Evolutionary conservation across 2,329 filamentous ascomycete species (phyloP).

Genomic region (Penicillium sumatraense): DNA sequence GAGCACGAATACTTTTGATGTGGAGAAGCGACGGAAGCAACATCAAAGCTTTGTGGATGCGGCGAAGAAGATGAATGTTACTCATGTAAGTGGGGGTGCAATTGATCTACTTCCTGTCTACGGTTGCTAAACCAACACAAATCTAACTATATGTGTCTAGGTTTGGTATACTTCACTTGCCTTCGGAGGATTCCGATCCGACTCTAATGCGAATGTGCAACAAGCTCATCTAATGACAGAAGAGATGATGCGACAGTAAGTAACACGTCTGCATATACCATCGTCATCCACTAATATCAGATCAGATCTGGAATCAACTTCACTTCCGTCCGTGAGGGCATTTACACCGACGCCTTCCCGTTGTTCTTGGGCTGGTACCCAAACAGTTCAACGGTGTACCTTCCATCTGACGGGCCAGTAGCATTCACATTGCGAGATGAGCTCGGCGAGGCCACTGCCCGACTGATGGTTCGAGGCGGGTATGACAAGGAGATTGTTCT

Average conservation of each 20-base stretch:
- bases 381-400: conserved; percentile 32
- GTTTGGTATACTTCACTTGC: conserved; percentile 64
- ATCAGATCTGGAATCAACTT: conserved; percentile 49
- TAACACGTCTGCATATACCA: neutral
- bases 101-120: conserved; percentile 47
- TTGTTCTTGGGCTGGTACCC: conserved; percentile 58
- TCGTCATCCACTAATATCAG: conserved; percentile 1
- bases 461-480: conserved; percentile 51
- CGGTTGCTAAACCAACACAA: conserved; percentile 52
- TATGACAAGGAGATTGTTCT: conserved; percentile 43
- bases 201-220: conserved; percentile 58
- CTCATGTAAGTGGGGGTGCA: conserved; percentile 44
- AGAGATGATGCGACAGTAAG: conserved; percentile 50
- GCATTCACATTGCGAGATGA: conserved; percentile 59
- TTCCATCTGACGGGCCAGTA: conserved; percentile 49
- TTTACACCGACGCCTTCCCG: conserved; percentile 65
- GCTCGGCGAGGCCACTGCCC: conserved; percentile 60
- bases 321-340: conserved; percentile 61
- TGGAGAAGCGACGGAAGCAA: conserved; percentile 52
- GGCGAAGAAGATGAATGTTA: conserved; percentile 56
- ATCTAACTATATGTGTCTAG: conserved; percentile 45
- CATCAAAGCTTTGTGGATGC: conserved; percentile 59
- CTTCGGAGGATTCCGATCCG: conserved; percentile 53
- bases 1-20: conserved; percentile 57
- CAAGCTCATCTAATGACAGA: conserved; percentile 64